These are phyloP conservation scores for Batkoa obscura DNA, from an alignment of 371 early-diverging fungal genomes.

Conservation along the genomic window DNA sequence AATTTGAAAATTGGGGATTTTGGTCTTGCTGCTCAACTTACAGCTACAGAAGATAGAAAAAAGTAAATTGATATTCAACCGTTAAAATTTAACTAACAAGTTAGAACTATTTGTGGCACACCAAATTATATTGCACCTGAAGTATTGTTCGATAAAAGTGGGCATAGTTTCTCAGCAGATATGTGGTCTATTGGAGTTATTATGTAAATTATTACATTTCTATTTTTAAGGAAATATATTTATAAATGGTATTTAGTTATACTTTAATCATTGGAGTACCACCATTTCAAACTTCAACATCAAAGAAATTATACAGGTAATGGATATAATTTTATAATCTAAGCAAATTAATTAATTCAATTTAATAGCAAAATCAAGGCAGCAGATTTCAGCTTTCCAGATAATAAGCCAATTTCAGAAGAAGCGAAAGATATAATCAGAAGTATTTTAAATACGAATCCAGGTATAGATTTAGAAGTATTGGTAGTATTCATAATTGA, in stretches of 20 bases:
- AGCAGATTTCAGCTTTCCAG: conserved; percentile 63
- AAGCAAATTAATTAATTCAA: not conserved
- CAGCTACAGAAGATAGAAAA: conserved; percentile 63
- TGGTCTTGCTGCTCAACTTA: conserved; percentile 79
- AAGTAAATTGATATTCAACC: too few species aligned
- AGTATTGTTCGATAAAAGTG: conserved; percentile 60
- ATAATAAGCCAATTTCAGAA: conserved; percentile 34
- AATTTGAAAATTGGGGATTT: conserved; percentile 96
- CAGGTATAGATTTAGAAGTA: conserved; percentile 20
- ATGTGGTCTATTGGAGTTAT: conserved; percentile 97
- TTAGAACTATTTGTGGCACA: conserved; percentile 94
- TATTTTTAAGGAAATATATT: not conserved
- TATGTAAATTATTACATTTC: conserved; percentile 29
- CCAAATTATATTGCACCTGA: conserved; percentile 99
- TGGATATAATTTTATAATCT: conserved; percentile 5
- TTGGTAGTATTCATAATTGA: not conserved
- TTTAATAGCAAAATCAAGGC: conserved; percentile 46
- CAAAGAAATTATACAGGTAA: conserved; percentile 63
- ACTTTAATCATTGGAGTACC: conserved; percentile 87
- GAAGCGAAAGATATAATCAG: conserved; percentile 61
- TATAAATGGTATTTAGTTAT: conserved; percentile 27
- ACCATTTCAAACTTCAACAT: conserved; percentile 85
- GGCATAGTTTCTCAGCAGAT: conserved; percentile 95
- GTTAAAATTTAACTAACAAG: too few species aligned
- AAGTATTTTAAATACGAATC: conserved; percentile 55